These are phyloP conservation scores for Vinca minor DNA, from an alignment of 257 asterid genomes.

Conservation along the genomic window DNA sequence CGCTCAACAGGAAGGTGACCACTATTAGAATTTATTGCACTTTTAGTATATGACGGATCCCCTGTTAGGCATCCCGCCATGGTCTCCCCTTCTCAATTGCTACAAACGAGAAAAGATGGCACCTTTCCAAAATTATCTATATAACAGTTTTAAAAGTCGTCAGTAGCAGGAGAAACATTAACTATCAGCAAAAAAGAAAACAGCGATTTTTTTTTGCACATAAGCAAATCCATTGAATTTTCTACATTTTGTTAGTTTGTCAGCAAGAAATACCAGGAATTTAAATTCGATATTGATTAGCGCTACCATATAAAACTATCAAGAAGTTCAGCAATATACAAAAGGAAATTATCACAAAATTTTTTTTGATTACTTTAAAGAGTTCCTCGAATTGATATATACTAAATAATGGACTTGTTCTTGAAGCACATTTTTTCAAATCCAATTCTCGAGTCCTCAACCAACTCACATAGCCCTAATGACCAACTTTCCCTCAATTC, in stretches of 20 bases:
- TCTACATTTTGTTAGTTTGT: neutral
- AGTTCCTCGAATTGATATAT: too few relatives aligned
- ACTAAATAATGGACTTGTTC: too few relatives aligned
- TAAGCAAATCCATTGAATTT: too few relatives aligned
- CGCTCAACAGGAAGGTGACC: constrained; percentile 17
- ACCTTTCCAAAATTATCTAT: neutral
- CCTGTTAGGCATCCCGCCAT: constrained; percentile 34
- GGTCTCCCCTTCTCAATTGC: constrained; percentile 24
- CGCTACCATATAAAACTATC: neutral
- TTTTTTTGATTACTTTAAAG: too few relatives aligned
- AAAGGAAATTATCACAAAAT: neutral
- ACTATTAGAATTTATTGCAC: constrained; percentile 13
- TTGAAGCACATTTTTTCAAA: too few relatives aligned
- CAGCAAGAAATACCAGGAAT: neutral
- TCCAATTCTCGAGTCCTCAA: too few relatives aligned
- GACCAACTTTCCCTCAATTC: too few relatives aligned
- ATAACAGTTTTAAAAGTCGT: neutral
- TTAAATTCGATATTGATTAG: neutral
- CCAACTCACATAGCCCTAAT: too few relatives aligned
- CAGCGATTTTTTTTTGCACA: too few relatives aligned
- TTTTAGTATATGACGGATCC: constrained; percentile 27
- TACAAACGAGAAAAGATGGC: constrained; percentile 3
- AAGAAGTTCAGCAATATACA: too few relatives aligned
- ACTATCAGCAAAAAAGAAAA: too few relatives aligned
- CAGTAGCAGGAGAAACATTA: neutral